phyloP scores from a whole-genome alignment of 768 basidiomycete genomes.

The Phlegmacium glaucopus region DNA sequence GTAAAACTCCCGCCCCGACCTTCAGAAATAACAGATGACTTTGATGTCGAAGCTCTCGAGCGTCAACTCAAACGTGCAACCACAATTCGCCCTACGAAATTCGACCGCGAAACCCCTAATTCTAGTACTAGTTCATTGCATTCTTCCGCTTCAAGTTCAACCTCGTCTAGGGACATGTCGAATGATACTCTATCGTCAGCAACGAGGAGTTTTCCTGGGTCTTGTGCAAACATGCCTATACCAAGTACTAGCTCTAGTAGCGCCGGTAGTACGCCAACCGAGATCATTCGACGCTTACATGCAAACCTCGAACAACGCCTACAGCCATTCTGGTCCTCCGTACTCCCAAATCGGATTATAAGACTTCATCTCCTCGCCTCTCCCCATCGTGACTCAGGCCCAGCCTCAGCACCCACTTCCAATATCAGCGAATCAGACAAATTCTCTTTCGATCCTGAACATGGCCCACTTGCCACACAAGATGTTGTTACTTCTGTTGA shows the following conservation, averaged over 20 bases:
- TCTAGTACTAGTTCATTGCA: background rate
- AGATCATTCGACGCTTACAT: conserved; percentile 52
- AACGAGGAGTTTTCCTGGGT: background rate
- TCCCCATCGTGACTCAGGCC: conserved; percentile 20
- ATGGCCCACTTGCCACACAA: conserved; percentile 44
- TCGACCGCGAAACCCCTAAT: no score
- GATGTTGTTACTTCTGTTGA: conserved; percentile 60
- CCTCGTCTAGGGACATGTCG: conserved; percentile 2
- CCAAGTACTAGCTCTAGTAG: background rate
- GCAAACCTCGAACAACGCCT: conserved; percentile 75
- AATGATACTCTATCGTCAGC: background rate
- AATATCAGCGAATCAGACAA: conserved; percentile 20
- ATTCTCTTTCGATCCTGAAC: conserved; percentile 19
- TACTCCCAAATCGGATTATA: conserved; percentile 59
- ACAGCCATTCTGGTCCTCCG: conserved; percentile 78
- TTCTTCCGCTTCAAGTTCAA: conserved; percentile 17
- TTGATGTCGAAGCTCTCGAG: conserved; percentile 54
- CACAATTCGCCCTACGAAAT: background rate
- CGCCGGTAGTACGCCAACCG: conserved; percentile 17
- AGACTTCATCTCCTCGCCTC: conserved; percentile 58
- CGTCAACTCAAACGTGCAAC: conserved; percentile 41
- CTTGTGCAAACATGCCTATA: background rate
- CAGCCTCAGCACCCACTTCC: conserved; percentile 1
- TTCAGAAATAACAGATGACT: conserved; percentile 57
- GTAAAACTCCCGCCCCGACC: conserved; percentile 54